Evolutionary conservation across 768 basidiomycete species (phyloP).

Genomic region (Pleurotus giganteus): DNA sequence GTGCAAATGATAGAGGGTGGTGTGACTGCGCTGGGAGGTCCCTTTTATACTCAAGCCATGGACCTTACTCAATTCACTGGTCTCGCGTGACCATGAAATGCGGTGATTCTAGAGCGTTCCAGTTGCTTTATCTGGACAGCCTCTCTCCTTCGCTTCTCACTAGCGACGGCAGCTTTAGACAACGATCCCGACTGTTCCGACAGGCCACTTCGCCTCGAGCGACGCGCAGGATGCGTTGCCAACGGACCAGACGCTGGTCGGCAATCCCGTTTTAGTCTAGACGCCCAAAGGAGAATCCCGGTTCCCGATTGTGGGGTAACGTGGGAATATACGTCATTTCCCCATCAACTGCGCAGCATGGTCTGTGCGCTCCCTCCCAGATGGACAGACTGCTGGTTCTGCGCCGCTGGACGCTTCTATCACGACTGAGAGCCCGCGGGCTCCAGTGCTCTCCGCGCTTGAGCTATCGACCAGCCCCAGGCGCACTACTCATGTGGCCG

Average conservation of each 20-base stretch:
- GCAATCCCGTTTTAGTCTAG: not conserved
- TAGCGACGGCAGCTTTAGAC: not conserved
- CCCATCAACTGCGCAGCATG: not conserved
- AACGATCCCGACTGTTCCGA: not conserved
- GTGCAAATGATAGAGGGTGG: not conserved
- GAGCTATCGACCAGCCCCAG: too few relatives aligned
- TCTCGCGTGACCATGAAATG: not conserved
- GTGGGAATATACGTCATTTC: not conserved
- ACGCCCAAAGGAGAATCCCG: too few relatives aligned
- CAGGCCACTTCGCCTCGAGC: not conserved
- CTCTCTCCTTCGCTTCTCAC: not conserved
- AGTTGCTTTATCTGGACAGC: not conserved
- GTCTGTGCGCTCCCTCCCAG: not conserved
- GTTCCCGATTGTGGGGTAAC: not conserved
- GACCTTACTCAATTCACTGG: not conserved
- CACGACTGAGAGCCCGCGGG: too few relatives aligned
- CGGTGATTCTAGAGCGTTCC: slow-evolving; percentile 7
- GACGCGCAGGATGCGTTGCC: not conserved
- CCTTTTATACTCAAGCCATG: not conserved
- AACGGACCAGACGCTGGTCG: not conserved
- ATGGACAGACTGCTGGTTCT: too few relatives aligned
- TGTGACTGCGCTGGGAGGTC: not conserved
- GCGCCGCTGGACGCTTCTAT: too few relatives aligned
- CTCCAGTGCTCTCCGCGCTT: too few relatives aligned
- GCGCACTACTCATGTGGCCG: too few relatives aligned